Evolutionary conservation across 768 basidiomycete genomes (phyloP).

Genomic region (Podaxis sp.): DNA sequence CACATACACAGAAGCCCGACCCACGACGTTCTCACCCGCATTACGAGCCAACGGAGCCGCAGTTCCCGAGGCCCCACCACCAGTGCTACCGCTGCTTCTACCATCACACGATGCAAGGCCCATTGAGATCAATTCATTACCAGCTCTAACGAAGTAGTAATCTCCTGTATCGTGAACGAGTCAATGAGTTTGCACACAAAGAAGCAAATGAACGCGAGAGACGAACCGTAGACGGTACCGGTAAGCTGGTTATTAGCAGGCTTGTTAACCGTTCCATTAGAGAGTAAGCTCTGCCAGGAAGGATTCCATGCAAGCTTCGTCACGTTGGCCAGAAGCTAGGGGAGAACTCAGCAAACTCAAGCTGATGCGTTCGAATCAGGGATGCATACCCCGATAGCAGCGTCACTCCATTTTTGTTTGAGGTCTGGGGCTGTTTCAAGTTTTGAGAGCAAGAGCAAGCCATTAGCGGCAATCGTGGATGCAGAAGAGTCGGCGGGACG

Average conservation of each 20-base stretch:
- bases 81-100: not conserved
- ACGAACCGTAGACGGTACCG: slow-evolving; percentile 53
- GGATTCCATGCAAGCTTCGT: slow-evolving; percentile 57
- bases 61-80: not conserved
- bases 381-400: slow-evolving; percentile 46
- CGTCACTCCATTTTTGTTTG: slow-evolving; percentile 41
- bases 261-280: slow-evolving; percentile 65
- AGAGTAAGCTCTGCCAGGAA: slow-evolving; percentile 61
- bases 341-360: not conserved
- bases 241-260: slow-evolving; percentile 57
- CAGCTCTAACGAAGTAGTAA: slow-evolving; percentile 60
- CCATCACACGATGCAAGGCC: slow-evolving; percentile 39
- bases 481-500: slow-evolving; percentile 71
- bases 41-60: not conserved
- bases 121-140: slow-evolving; percentile 49
- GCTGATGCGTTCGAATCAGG: not conserved
- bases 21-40: not conserved
- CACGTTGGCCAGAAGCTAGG: slow-evolving; percentile 47
- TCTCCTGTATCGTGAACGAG: slow-evolving; percentile 42
- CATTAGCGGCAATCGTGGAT: slow-evolving; percentile 61
- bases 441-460: slow-evolving; percentile 55
- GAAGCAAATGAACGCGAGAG: not conserved
- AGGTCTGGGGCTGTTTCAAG: slow-evolving; percentile 34
- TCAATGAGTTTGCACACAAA: not conserved
- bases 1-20: not conserved